A percentile compares a stretch with the other conserved stretches of the same genome.
phyloP scores from a whole-genome alignment of 1,139 yeast species.

The Zygoascus hellenicus region DNA sequence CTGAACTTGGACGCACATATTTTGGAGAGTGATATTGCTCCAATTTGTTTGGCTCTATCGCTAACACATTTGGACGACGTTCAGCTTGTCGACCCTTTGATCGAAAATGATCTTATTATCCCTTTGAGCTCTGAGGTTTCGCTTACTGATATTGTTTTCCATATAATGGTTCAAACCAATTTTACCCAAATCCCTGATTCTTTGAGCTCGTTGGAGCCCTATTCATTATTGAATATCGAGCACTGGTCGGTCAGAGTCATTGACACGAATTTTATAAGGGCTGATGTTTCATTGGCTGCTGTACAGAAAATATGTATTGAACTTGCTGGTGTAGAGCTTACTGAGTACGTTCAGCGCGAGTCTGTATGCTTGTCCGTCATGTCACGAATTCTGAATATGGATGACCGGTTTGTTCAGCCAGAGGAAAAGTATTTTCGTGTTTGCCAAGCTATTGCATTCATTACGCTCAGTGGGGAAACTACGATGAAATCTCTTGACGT shows the following conservation, averaged over 20 bases:
- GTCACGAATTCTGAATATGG: conserved; percentile 1
- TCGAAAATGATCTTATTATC: not conserved
- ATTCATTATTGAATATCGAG: not conserved
- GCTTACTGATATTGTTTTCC: not conserved
- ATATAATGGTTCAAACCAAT: conserved; percentile 4
- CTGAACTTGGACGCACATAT: not conserved
- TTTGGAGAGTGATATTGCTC: not conserved
- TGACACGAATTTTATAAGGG: not conserved
- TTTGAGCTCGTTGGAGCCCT: not conserved
- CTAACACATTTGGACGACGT: not conserved
- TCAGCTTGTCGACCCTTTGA: not conserved
- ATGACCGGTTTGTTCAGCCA: not conserved
- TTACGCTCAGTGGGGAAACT: not conserved
- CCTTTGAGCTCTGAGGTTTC: not conserved
- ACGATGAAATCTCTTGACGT: not conserved
- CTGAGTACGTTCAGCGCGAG: not conserved
- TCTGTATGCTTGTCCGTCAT: not conserved
- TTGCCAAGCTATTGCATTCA: conserved; percentile 3
- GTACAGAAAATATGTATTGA: not conserved
- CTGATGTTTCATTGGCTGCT: not conserved
- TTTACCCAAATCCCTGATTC: conserved; percentile 2
- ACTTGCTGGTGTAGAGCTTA: not conserved
- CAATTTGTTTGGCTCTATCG: conserved; percentile 1
- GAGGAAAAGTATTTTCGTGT: conserved; percentile 3
- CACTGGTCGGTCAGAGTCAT: no score